Percentiles rank a stretch among this genome's conserved stretches.
Evolutionary conservation across 2,329 filamentous ascomycete genomes (phyloP).

Genomic region (Cryphonectria parasitica): DNA sequence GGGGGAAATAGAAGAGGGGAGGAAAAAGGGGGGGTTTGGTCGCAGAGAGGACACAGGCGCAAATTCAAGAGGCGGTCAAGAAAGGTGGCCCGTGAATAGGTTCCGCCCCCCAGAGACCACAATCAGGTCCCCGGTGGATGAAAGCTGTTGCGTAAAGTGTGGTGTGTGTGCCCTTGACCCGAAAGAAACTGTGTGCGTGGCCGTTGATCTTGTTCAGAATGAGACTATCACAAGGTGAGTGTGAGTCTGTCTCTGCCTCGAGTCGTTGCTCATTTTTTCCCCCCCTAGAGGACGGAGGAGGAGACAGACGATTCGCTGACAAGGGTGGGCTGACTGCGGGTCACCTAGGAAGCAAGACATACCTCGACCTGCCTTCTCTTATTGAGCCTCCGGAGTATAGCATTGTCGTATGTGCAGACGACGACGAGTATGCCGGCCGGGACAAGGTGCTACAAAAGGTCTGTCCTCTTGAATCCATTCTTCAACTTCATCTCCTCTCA

Average conservation of each 20-base stretch:
- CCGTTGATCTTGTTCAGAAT: slow-evolving; percentile 25
- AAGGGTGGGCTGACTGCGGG: slow-evolving; percentile 17
- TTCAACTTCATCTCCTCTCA: neutral
- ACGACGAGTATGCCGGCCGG: slow-evolving; percentile 30
- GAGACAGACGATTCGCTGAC: neutral
- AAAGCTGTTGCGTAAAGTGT: slow-evolving; percentile 13
- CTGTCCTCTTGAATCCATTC: neutral
- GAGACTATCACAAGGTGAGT: slow-evolving; percentile 30
- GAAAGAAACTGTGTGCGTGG: slow-evolving; percentile 6
- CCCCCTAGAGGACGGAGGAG: neutral
- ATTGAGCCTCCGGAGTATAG: slow-evolving; percentile 29
- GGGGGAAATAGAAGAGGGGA: neutral
- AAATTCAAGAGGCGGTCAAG: slow-evolving; percentile 28
- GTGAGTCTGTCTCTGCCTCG: neutral
- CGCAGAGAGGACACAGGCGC: neutral
- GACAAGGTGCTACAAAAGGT: slow-evolving; percentile 28
- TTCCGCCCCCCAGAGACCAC: slow-evolving; percentile 19
- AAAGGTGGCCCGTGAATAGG: slow-evolving; percentile 25
- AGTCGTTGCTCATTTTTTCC: neutral
- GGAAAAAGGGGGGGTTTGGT: neutral
- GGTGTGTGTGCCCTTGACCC: slow-evolving; percentile 2
- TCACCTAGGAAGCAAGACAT: slow-evolving; percentile 28
- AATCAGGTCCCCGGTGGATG: slow-evolving; percentile 26
- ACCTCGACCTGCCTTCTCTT: slow-evolving; percentile 29
- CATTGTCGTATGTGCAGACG: slow-evolving; percentile 29